Evolutionary conservation across 768 basidiomycete species (phyloP), one percentile per base, ranked within the genome.

Genomic region (Leccinum olivaceopallidum): DNA sequence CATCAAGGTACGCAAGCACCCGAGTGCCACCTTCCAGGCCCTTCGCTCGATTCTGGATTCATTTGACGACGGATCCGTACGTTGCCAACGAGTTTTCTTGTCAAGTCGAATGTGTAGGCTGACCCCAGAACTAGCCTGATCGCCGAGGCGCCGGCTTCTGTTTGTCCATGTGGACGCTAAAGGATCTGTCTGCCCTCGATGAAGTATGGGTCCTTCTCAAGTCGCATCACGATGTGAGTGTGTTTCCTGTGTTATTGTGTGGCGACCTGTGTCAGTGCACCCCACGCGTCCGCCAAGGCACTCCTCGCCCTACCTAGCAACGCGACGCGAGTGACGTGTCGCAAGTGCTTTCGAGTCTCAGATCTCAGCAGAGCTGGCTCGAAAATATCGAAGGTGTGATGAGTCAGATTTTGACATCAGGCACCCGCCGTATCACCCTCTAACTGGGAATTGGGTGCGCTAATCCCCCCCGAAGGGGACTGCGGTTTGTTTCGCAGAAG

Each of bases 181-280:
- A 74, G 48, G 77, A 82, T 22, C 72, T 76, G 5, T 61, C 67
- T 53, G 51, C 69, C 4, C 65, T 63, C 53, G 76, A 80, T 52
- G 75, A 76, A 14, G 73, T 83, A 12, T 88, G 83, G 84, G 79
- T 81, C 1, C 81, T 87, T 9, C 87, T 86, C 72, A 71, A 71
- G 61, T 80, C 81, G 0, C 87, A 88, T 63, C 81, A 83, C 67
- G 85, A 88, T 77, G 86, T 88, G 61, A 67, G 86, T 72, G 4
- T 6, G 26, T 8, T 22, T 26, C 44, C 9, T 20, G 18, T 18
- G 1, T 44, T 26, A n/a, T 16, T 22, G 10, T 26, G 14, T n/a
- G 50, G 54, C n/a, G 53, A 22, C 34, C 20, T 9, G 57, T n/a
- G 13, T 59, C 34, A 39, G 30, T 34, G 34, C 36, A 48, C 39